Conservation (phyloP, 1,284 basidiomycete genomes). For the Marasmius sp. region DNA sequence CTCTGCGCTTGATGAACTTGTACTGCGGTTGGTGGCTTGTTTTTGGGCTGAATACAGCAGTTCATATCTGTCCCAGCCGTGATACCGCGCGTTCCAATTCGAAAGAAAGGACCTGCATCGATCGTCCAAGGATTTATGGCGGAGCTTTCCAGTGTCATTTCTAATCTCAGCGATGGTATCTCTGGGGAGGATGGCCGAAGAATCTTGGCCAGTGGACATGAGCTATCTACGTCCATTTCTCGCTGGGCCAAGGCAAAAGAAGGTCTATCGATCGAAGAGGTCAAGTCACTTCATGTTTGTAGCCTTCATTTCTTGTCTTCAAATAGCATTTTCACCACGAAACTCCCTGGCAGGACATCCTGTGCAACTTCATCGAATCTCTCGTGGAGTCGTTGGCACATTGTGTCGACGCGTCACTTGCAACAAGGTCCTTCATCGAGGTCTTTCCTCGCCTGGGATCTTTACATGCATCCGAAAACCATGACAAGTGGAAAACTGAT, state of each 20-base stretch:
- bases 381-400: background rate
- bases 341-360: slow-evolving; percentile 2
- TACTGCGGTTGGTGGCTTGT: background rate
- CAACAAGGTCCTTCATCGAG: slow-evolving; percentile 1
- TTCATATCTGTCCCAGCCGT: background rate
- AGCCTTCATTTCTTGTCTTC: background rate
- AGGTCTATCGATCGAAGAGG: background rate
- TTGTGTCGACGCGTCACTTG: slow-evolving; percentile 4
- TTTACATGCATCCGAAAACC: background rate
- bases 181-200: background rate
- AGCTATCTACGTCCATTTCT: background rate
- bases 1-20: background rate
- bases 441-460: slow-evolving; percentile 6
- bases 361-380: background rate
- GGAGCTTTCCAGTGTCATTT: background rate
- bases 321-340: background rate
- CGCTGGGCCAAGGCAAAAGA: background rate
- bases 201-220: background rate
- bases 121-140: background rate
- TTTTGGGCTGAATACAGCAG: background rate
- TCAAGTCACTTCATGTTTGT: background rate
- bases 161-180: background rate
- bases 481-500: background rate
- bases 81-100: background rate
- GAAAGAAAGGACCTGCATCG: background rate